Base-by-base conservation (phyloP, 208 protist genomes). In the Crithidia fasciculata region DNA sequence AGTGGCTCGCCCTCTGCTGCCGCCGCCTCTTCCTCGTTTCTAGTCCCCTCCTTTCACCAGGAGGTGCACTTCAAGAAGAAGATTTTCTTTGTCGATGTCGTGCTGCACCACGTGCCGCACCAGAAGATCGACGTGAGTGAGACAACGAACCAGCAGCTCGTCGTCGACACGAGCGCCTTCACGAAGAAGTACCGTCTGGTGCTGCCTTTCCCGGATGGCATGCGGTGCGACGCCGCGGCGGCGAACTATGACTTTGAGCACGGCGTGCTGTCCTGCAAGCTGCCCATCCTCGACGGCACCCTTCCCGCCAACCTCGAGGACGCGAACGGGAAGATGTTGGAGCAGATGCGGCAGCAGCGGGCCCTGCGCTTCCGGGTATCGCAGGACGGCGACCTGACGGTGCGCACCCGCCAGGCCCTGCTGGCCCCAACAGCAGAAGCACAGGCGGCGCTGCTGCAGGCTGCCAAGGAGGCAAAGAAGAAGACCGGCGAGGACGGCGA, bases 31-130 rank as follows among this genome's bases (percentile, higher is more conserved):
- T 60, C 69, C 12, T 69, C 67, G 8, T 56, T 82, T 15, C 55
- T 76, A 28, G 83, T 85, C 66, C 92, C 92, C 2, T 70, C 73
- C 50, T 88, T 88, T 57, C 80, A 81, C 74, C 43, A 90, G 50
- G 88, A 97, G 81, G 63, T 95, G 19, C 92, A 97, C 80, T 89
- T 90, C 78, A 94, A 94, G 78, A 87, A 86, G 28, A 88, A 91
- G 67, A 76, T 90, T 55, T 60, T 95, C 9, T 80, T 85, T 9
- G 81, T 97, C 36, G 80, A 93, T 58, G 92, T 97, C 2, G 80
- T 82, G 41, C 83, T 97, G 54, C 90, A 94, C 71, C 84, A 91
- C 73, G 74, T 97, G n/a, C 92, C 92, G 28, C 62, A 78, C 13
- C 67, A 78, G 57, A 88, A 91, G 55, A 91, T 97, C 39, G 76